Conservation (phyloP, 345 rosid genomes). For the Salix brachista region DNA sequence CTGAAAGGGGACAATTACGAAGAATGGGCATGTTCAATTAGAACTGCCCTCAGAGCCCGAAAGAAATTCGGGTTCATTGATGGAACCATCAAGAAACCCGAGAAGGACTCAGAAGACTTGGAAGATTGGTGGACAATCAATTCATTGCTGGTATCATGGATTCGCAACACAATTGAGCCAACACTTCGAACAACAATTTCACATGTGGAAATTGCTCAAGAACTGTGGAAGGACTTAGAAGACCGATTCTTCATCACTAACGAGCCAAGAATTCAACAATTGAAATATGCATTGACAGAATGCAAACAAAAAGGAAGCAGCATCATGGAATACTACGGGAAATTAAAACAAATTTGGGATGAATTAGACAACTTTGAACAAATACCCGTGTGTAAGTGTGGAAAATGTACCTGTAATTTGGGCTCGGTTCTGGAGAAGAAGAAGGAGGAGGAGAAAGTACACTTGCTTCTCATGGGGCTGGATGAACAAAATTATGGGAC, state of each 20-base stretch:
- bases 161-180: background rate
- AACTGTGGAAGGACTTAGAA: background rate
- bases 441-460: background rate
- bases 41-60: too few relatives aligned
- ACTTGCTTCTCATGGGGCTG: fast-evolving
- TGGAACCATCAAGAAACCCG: too few relatives aligned
- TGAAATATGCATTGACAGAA: background rate
- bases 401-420: background rate
- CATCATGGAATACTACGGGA: background rate
- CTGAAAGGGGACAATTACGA: too few relatives aligned
- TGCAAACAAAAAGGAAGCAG: background rate
- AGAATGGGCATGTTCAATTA: too few relatives aligned
- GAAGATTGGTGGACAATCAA: background rate
- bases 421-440: background rate
- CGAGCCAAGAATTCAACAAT: background rate
- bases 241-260: background rate
- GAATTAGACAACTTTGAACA: background rate
- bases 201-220: background rate
- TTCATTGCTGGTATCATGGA: background rate
- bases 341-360: background rate
- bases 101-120: too few relatives aligned
- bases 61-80: too few relatives aligned
- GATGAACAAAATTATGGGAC: background rate
- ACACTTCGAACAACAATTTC: background rate
- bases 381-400: background rate